Conservation (phyloP, 805 yeast genomes). For the Suhomyces sp. region DNA sequence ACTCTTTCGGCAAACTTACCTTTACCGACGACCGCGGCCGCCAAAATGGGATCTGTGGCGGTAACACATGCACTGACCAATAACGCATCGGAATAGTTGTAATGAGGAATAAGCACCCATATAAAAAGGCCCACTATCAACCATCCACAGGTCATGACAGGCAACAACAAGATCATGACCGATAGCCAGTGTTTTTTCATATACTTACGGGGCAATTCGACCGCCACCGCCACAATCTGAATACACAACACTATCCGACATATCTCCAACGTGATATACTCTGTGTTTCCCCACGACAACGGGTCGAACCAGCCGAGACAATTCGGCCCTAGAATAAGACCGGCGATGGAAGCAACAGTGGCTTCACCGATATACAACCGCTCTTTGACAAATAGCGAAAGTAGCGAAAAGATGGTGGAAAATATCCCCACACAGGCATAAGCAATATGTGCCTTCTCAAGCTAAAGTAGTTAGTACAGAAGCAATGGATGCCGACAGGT, state of each 20-base stretch:
- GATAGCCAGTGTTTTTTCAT: conserved; percentile 83
- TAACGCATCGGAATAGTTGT: conserved; percentile 68
- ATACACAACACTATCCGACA: conserved; percentile 79
- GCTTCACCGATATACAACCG: conserved; percentile 88
- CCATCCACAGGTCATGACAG: conserved; percentile 93
- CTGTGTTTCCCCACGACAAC: conserved; percentile 79
- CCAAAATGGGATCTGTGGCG: conserved; percentile 93
- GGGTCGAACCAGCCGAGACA: conserved; percentile 84
- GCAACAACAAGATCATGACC: conserved; percentile 68
- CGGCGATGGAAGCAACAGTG: conserved; percentile 80
- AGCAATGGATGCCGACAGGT: no score
- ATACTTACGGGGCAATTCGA: conserved; percentile 85
- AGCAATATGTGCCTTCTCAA: conserved; percentile 73
- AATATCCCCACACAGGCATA: conserved; percentile 87
- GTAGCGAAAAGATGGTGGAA: conserved; percentile 72
- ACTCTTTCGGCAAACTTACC: conserved; percentile 89
- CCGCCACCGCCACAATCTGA: conserved; percentile 93
- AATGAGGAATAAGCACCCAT: conserved; percentile 72
- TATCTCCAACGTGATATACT: conserved; percentile 76
- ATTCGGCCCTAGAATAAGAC: conserved; percentile 86
- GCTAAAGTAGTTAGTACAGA: conserved; percentile 18
- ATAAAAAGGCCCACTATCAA: conserved; percentile 73
- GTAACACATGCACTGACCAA: conserved; percentile 85
- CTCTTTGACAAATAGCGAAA: conserved; percentile 81
- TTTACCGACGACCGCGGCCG: conserved; percentile 93